These are phyloP conservation scores for Limonomyces culmigenus DNA, from an alignment of 1,284 basidiomycete genomes.

Conservation along the genomic window DNA sequence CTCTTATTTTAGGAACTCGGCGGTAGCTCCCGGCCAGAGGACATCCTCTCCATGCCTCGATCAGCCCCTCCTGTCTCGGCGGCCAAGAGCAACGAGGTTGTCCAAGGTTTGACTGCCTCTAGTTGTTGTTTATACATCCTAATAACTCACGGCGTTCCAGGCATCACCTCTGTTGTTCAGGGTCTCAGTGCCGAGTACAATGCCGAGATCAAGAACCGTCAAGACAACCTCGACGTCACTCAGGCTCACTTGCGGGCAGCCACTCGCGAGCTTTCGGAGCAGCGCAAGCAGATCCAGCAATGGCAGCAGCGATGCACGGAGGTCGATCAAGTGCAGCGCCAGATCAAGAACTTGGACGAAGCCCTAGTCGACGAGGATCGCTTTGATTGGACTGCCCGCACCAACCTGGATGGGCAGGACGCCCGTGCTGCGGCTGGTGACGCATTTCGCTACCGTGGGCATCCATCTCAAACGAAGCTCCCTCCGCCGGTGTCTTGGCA, in stretches of 20 bases:
- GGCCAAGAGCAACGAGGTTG: slow-evolving; percentile 82
- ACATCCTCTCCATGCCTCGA: slow-evolving; percentile 52
- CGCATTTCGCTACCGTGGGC: slow-evolving; percentile 54
- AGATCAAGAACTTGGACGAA: slow-evolving; percentile 66
- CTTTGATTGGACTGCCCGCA: slow-evolving; percentile 85
- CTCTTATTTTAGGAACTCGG: slow-evolving; percentile 38
- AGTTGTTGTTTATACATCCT: not conserved
- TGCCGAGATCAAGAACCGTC: slow-evolving; percentile 72
- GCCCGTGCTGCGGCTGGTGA: slow-evolving; percentile 25
- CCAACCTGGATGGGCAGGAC: slow-evolving; percentile 41
- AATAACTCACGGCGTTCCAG: slow-evolving; percentile 19
- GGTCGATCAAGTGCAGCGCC: slow-evolving; percentile 63
- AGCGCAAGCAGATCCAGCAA: slow-evolving; percentile 66
- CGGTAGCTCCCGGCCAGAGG: slow-evolving; percentile 55
- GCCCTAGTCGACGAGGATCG: slow-evolving; percentile 61
- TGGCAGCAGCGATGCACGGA: slow-evolving; percentile 60
- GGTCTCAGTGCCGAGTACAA: slow-evolving; percentile 66
- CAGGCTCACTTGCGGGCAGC: slow-evolving; percentile 79
- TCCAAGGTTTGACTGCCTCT: slow-evolving; percentile 39
- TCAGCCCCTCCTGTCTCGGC: slow-evolving; percentile 56
- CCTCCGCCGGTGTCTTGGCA: too few relatives aligned
- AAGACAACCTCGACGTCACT: slow-evolving; percentile 72
- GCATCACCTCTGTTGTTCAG: slow-evolving; percentile 76
- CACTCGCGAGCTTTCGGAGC: slow-evolving; percentile 79
- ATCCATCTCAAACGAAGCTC: too few relatives aligned